Percentiles rank a stretch among this genome's conserved stretches.
phyloP scores from a whole-genome alignment of 148 eudicot genomes.

The Suaeda aralocaspica region DNA sequence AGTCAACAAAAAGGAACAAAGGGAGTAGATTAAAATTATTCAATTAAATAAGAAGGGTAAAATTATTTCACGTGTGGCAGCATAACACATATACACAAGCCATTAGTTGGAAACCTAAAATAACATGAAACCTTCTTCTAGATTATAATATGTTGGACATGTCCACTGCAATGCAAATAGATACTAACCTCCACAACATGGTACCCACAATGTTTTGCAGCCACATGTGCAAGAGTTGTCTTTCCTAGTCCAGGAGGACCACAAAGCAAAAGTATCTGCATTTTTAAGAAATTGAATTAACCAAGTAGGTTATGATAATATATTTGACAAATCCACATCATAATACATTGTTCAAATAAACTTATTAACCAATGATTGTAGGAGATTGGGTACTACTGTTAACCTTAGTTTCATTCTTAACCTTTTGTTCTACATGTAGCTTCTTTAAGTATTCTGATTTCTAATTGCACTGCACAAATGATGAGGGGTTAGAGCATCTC shows the following conservation, averaged over 20 bases:
- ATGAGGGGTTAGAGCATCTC: no score
- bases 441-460: no score
- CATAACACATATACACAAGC: not conserved
- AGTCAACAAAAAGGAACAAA: no score
- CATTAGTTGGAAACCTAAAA: not conserved
- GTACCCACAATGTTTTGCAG: conserved; percentile 96
- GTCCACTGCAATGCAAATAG: not conserved
- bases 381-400: no score
- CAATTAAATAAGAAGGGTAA: no score
- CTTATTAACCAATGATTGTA: no score
- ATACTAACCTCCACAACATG: conserved; percentile 83
- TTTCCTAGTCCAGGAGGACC: conserved; percentile 98
- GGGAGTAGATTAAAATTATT: not conserved
- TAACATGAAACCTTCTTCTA: not conserved
- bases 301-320: not conserved
- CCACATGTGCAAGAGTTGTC: conserved; percentile 97
- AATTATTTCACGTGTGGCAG: not conserved
- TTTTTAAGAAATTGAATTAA: not conserved
- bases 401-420: no score
- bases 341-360: no score
- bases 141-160: not conserved
- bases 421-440: no score
- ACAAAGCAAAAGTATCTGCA: conserved; percentile 93
- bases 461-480: no score
- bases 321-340: not conserved